Percentiles rank a stretch among this genome's conserved stretches.
phyloP scores from a whole-genome alignment of 805 yeast genomes.

The Barnettozyma wickerhamii region DNA sequence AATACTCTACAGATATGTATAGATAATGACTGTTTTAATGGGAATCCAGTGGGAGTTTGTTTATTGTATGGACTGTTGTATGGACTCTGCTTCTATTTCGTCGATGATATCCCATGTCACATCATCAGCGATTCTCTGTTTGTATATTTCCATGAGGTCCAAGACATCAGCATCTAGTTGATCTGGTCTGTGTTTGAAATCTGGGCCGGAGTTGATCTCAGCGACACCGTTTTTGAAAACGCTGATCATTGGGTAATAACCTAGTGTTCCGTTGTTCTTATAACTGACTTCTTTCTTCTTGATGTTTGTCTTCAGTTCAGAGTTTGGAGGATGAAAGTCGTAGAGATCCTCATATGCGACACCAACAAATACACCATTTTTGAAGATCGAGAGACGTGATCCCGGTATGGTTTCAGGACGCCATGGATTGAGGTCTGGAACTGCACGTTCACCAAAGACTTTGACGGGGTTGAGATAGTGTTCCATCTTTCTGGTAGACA shows the following conservation, averaged over 20 bases:
- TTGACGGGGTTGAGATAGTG: conserved; percentile 70
- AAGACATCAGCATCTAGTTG: conserved; percentile 34
- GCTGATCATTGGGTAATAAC: conserved; percentile 89
- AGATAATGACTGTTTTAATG: too few relatives aligned
- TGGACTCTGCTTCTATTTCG: conserved; percentile 64
- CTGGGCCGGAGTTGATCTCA: conserved; percentile 62
- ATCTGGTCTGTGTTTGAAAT: conserved; percentile 44
- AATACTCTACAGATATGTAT: too few relatives aligned
- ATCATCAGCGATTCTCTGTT: conserved; percentile 73
- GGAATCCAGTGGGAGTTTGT: background rate
- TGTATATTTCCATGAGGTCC: conserved; percentile 56
- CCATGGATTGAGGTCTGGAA: conserved; percentile 44
- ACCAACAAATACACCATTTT: conserved; percentile 72
- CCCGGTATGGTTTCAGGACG: conserved; percentile 45
- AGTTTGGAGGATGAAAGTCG: conserved; percentile 76
- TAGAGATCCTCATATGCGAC: conserved; percentile 61
- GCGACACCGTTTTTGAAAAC: conserved; percentile 78
- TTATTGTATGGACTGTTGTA: conserved; percentile 28
- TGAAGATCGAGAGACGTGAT: conserved; percentile 64
- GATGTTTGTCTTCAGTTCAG: conserved; percentile 38
- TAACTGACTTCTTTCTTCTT: conserved; percentile 37
- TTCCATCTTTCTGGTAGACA: conserved; percentile 63
- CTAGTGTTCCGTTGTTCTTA: conserved; percentile 79
- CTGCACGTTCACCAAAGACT: conserved; percentile 64
- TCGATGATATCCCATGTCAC: conserved; percentile 80